These are phyloP conservation scores for Candolleomyces aberdarensis DNA, from an alignment of 768 basidiomycete genomes.

Conservation along the genomic window DNA sequence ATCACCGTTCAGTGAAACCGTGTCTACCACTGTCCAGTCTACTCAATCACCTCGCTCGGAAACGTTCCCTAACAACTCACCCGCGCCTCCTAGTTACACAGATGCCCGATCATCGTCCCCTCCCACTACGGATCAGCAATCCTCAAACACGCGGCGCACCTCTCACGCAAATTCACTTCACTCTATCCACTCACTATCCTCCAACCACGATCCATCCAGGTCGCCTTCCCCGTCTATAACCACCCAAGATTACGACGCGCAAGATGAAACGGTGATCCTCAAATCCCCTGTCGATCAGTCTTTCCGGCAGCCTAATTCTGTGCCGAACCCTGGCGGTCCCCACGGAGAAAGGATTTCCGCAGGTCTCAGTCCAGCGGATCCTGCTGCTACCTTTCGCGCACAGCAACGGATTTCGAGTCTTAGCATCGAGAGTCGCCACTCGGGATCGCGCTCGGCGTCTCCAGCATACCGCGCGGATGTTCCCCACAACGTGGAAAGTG, in stretches of 20 bases:
- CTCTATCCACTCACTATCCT: constrained; percentile 23
- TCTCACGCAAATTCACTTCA: constrained; percentile 29
- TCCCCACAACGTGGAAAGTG: constrained; percentile 70
- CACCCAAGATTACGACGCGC: constrained; percentile 24
- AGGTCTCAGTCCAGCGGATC: constrained; percentile 24
- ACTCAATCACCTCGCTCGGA: constrained; percentile 30
- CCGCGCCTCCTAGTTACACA: constrained; percentile 18
- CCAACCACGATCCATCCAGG: constrained; percentile 16
- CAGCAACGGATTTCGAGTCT: constrained; percentile 27
- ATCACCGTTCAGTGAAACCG: constrained; percentile 26
- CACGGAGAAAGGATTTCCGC: constrained; percentile 19
- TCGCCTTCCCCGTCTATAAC: constrained; percentile 38
- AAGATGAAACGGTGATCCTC: constrained; percentile 41
- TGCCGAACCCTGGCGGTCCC: constrained; percentile 12
- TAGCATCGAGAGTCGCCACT: constrained; percentile 25
- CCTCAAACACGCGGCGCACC: constrained; percentile 17
- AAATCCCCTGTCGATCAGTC: constrained; percentile 21
- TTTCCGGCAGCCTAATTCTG: constrained; percentile 13
- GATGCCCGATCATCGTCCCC: constrained; percentile 1
- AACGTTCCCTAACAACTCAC: constrained; percentile 21
- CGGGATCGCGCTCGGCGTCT: constrained; percentile 51
- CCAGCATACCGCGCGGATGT: constrained; percentile 68
- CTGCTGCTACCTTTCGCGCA: constrained; percentile 19
- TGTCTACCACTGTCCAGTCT: constrained; percentile 16
- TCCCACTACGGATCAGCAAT: background rate